Percentiles rank a stretch among this genome's conserved stretches.
Evolutionary conservation across 106 monocot genomes (phyloP).

Genomic region (Phalaenopsis equestris): DNA sequence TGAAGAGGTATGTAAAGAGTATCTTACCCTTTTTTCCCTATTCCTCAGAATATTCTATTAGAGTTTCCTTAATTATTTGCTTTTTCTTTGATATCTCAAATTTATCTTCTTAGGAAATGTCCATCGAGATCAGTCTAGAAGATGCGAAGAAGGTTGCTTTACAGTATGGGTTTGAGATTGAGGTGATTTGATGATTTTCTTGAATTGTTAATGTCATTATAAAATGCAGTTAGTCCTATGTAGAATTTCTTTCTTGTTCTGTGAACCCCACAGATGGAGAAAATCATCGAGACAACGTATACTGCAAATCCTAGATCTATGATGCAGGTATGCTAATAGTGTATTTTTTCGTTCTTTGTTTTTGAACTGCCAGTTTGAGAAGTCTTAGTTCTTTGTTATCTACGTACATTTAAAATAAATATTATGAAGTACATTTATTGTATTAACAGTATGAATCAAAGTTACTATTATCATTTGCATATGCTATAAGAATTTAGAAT

Average conservation of each 20-base stretch:
- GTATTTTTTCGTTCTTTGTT: background rate
- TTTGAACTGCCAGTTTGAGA: background rate
- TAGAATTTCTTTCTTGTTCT: slow-evolving; percentile 6
- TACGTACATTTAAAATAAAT: background rate
- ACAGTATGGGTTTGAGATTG: slow-evolving; percentile 77
- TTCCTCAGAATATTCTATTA: background rate
- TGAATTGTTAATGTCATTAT: background rate
- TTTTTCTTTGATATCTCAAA: background rate
- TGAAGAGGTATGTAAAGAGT: slow-evolving; percentile 48
- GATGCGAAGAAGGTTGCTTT: slow-evolving; percentile 79
- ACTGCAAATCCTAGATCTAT: slow-evolving; percentile 77
- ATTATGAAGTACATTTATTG: background rate
- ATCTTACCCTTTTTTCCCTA: background rate
- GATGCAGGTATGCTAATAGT: slow-evolving; percentile 79
- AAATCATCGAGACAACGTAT: slow-evolving; percentile 75
- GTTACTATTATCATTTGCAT: background rate
- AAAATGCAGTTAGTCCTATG: background rate
- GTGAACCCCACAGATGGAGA: slow-evolving; percentile 54
- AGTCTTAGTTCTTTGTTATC: background rate
- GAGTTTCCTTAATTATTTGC: background rate
- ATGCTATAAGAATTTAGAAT: no score
- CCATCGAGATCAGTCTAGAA: slow-evolving; percentile 90
- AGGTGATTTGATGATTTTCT: slow-evolving; percentile 35
- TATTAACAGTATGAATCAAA: background rate
- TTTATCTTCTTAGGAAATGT: slow-evolving; percentile 61